Conservation (phyloP, 805 yeast species). For the Myxozyma geophila region DNA sequence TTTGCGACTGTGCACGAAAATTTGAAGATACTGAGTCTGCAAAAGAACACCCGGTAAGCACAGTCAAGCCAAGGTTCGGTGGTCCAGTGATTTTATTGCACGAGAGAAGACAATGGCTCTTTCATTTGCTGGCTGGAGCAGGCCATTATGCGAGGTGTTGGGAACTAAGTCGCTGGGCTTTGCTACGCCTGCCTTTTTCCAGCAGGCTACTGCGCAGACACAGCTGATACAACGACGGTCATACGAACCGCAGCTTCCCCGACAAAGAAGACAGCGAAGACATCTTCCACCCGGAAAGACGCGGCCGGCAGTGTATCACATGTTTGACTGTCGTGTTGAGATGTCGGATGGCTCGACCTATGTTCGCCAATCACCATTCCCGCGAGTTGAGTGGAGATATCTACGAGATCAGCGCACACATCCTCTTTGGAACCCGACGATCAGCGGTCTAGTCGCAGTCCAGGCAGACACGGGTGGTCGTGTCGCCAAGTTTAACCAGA, state of each 20-base stretch:
- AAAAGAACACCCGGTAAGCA: background rate
- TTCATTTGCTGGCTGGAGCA: background rate
- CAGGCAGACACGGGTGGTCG: conserved; percentile 33
- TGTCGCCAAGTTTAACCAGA: conserved; percentile 27
- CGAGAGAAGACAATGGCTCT: background rate
- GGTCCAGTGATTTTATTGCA: background rate
- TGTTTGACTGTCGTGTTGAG: conserved; percentile 87
- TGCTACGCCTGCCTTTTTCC: background rate
- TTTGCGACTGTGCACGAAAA: background rate
- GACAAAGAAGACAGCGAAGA: conserved; percentile 36
- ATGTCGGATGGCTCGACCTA: conserved; percentile 93
- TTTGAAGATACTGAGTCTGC: background rate
- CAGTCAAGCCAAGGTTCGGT: too few relatives aligned
- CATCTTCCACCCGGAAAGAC: conserved; percentile 67
- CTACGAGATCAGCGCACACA: conserved; percentile 87
- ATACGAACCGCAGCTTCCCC: conserved; percentile 21
- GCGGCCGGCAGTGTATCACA: conserved; percentile 90
- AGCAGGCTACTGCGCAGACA: background rate
- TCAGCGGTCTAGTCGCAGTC: conserved; percentile 25
- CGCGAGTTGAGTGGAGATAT: conserved; percentile 83
- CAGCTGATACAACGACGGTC: conserved; percentile 6
- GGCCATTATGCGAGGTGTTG: background rate
- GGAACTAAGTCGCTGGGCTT: background rate
- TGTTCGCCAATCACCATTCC: conserved; percentile 80
- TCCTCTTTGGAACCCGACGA: conserved; percentile 83